Base-by-base conservation (phyloP, 164 flowering plant genomes). In the Berberis thunbergii region DNA sequence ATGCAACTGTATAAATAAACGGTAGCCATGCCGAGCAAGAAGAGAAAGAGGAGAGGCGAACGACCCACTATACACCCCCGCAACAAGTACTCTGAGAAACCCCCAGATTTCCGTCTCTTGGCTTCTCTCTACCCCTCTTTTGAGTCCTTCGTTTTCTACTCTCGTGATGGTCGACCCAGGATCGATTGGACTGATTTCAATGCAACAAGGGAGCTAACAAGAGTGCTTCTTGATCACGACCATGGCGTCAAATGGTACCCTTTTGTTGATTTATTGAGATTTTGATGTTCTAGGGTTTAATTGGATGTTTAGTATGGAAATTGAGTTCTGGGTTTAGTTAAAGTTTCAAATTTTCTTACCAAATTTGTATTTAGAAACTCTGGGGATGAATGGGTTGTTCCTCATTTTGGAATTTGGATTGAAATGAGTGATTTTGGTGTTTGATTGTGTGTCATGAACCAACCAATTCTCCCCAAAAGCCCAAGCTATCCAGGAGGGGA, bases 161-260 rank as follows among this genome's bases (percentile, higher is more conserved):
- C 89, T 46, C 78, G 69, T 4, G 79, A 79, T 6, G 86, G 86
- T 9, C 77, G 84, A 12, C 86, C 96, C 58, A 78, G 70, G 56
- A 91, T 94, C 64, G 91, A 94, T 64, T 94, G 97, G 97, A 88
- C 96, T 41, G 97, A 91, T 67, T 94, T 81, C 80, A 89, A 85
- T 70, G 95, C 99, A 54, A 94, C 97, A 49, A 82, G 98, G 3
- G 94, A 88, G 62, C 91, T 93, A 71, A 90, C 97, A 39, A 81
- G 92, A 41, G 82, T 88, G 64, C 72, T 90, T 41, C 96, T 93
- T 49, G 79, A 77, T 52, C 96, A 91, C 57, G 93, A 90, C 63
- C 98, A 87, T 49, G 75, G 73, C 59, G 70, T 94, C 72, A 69
- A 77, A 5, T 94, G 96, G 99, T 88, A 80, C 43, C 26, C 0